phyloP scores from a whole-genome alignment of 2,329 filamentous ascomycete species.

The Geosmithia morbida region DNA sequence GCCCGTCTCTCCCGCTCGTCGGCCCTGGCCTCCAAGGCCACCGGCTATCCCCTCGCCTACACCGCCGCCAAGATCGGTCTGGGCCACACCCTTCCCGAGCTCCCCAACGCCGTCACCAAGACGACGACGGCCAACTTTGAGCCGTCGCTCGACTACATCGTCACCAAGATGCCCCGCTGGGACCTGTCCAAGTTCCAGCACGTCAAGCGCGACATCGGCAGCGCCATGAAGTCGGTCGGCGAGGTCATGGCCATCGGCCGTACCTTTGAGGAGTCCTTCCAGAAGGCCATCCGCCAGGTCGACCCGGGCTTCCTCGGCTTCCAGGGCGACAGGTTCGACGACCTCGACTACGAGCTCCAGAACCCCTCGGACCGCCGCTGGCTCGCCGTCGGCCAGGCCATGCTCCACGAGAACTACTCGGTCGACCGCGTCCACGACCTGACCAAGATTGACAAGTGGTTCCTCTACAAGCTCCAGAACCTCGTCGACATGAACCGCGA shows the following conservation, averaged over 20 bases:
- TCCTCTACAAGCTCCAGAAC: slow-evolving; percentile 95
- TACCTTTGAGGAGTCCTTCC: slow-evolving; percentile 97
- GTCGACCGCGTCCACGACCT: slow-evolving; percentile 86
- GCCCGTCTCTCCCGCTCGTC: slow-evolving; percentile 96
- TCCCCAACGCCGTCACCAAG: slow-evolving; percentile 96
- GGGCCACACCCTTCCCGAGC: slow-evolving; percentile 84
- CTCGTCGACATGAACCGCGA: slow-evolving; percentile 83
- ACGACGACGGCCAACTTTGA: slow-evolving; percentile 99
- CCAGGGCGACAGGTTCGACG: slow-evolving; percentile 88
- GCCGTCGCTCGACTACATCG: slow-evolving; percentile 91
- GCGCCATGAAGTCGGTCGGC: slow-evolving; percentile 97
- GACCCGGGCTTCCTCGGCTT: slow-evolving; percentile 86
- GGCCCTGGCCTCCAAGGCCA: slow-evolving; percentile 92
- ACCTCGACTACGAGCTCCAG: slow-evolving; percentile 76
- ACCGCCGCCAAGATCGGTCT: slow-evolving; percentile 97
- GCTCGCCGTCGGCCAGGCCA: slow-evolving; percentile 93
- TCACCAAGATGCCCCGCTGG: slow-evolving; percentile 98
- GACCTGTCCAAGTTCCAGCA: slow-evolving; percentile 98
- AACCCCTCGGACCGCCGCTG: slow-evolving; percentile 95
- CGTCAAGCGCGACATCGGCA: slow-evolving; percentile 93
- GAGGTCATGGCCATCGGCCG: slow-evolving; percentile 99
- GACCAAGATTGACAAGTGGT: slow-evolving; percentile 99
- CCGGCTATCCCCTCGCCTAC: slow-evolving; percentile 92
- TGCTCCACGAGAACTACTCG: slow-evolving; percentile 92
- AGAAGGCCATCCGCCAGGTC: slow-evolving; percentile 96